Evolutionary conservation across 75 land plant species (phyloP).

Genomic region (Pinus albicaulis): DNA sequence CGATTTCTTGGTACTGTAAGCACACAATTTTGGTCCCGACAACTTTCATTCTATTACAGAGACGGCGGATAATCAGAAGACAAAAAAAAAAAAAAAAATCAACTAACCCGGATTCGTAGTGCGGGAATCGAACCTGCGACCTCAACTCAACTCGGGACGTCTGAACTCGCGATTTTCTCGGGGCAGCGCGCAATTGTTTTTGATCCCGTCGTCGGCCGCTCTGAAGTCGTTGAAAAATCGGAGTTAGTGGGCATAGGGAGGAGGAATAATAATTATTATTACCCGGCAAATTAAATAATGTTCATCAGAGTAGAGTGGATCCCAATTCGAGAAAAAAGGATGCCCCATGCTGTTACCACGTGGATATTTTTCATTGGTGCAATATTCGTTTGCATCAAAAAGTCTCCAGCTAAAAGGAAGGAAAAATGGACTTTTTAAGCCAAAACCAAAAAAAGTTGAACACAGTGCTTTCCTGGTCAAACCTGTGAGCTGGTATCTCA

Average conservation of each 20-base stretch:
- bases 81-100: no score
- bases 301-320: background rate
- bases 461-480: no score
- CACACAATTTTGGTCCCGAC: no score
- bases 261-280: background rate
- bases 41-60: no score
- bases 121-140: background rate
- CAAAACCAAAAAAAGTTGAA: no score
- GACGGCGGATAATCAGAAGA: no score
- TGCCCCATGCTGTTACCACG: background rate
- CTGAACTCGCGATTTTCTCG: no score
- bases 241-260: background rate
- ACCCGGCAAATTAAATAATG: background rate
- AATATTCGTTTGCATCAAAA: no score
- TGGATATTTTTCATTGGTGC: background rate
- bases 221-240: background rate
- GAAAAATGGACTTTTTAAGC: no score
- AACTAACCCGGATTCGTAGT: background rate
- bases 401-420: no score
- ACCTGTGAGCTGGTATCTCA: no score
- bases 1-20: no score
- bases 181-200: background rate
- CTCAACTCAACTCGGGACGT: background rate
- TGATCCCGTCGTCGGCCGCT: background rate
- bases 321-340: background rate